phyloP scores from a whole-genome alignment of 2,329 filamentous ascomycete genomes.

The Calcarisporium arbuscula region DNA sequence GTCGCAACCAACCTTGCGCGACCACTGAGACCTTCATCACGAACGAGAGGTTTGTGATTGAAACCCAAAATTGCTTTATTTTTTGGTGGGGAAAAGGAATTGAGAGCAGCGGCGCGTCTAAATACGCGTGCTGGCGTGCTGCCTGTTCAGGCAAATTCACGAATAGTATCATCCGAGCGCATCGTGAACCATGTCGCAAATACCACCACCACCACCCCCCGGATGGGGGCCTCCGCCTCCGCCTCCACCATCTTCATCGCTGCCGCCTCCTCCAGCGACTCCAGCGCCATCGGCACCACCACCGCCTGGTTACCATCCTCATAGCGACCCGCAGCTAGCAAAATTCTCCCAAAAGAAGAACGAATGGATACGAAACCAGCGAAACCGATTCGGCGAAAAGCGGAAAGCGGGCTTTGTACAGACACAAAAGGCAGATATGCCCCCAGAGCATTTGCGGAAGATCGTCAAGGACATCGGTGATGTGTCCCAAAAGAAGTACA shows the following conservation, averaged over 20 bases:
- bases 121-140: constrained; percentile 30
- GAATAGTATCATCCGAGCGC: constrained; percentile 15
- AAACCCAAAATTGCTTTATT: no score
- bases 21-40: constrained; percentile 19
- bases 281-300: constrained; percentile 61
- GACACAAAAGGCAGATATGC: constrained; percentile 98
- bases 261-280: constrained; percentile 50
- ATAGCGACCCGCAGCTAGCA: constrained; percentile 74
- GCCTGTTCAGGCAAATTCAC: constrained; percentile 20
- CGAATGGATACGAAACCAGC: constrained; percentile 90
- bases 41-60: no score
- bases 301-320: constrained; percentile 77
- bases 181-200: constrained; percentile 42
- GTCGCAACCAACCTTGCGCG: constrained; percentile 21
- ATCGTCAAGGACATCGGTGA: constrained; percentile 98
- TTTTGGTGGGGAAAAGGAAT: no score
- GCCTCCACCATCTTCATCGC: constrained; percentile 46
- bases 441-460: constrained; percentile 94
- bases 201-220: constrained; percentile 52
- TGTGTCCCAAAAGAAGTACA: constrained; percentile 99
- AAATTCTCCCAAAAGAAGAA: constrained; percentile 99
- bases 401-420: constrained; percentile 93
- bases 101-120: constrained; percentile 21
- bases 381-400: constrained; percentile 94
- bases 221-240: constrained; percentile 50